Percentiles rank a stretch among this genome's conserved stretches.
These are phyloP conservation scores for Pseudozyma flocculosa DNA, from an alignment of 1,284 basidiomycete species.

Conservation along the genomic window DNA sequence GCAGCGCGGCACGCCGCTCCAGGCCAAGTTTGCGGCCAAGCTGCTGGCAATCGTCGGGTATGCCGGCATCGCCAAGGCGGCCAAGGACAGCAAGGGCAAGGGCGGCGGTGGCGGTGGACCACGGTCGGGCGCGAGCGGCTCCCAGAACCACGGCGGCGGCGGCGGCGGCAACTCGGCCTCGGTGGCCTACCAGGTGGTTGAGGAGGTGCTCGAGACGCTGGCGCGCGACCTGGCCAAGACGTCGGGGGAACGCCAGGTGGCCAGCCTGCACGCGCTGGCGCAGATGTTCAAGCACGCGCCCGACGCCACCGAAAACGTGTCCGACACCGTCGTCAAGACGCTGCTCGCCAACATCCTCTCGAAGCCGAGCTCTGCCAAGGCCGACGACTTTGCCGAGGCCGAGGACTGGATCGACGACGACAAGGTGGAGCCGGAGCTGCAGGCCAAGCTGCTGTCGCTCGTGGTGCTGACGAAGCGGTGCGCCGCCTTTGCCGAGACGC, in stretches of 20 bases:
- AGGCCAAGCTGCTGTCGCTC: constrained; percentile 33
- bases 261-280: constrained; percentile 71
- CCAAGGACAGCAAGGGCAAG: not conserved
- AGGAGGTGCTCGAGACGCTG: constrained; percentile 63
- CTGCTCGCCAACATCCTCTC: constrained; percentile 62
- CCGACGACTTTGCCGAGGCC: constrained; percentile 5
- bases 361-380: constrained; percentile 25
- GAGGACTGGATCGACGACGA: constrained; percentile 47
- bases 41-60: constrained; percentile 64
- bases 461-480: constrained; percentile 40
- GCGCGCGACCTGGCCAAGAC: constrained; percentile 64
- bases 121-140: not conserved
- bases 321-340: constrained; percentile 74
- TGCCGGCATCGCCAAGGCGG: too few relatives aligned
- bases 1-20: constrained; percentile 66
- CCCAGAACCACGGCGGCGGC: not conserved
- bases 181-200: constrained; percentile 27
- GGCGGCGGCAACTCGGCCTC: not conserved
- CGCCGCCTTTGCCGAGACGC: constrained; percentile 30
- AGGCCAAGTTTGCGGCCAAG: constrained; percentile 85
- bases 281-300: constrained; percentile 74
- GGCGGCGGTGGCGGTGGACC: too few relatives aligned
- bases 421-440: constrained; percentile 23
- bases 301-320: constrained; percentile 73
- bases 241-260: constrained; percentile 65